Evolutionary conservation across 305 asterid species (phyloP), one percentile per base, ranked within the genome.

Genomic region (Rubia balearica): DNA sequence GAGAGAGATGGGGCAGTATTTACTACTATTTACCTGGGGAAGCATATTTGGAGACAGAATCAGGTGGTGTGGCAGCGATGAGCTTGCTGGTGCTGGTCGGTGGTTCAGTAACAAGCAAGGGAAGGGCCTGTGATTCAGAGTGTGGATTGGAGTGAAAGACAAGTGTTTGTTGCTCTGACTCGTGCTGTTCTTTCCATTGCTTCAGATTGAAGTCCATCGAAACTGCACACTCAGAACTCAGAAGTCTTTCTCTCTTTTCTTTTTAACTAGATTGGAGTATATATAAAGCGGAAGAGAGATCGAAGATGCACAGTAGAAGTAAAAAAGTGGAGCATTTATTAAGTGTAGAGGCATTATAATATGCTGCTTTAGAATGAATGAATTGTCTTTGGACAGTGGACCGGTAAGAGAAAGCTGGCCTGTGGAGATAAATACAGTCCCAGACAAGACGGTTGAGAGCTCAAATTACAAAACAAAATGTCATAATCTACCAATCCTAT

Each of bases 201-300:
- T 87, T 90, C 86, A 82, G 77, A 80, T 83, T 79, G 77, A 88
- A 87, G 84, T 87, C 97, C 97, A 90, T 88, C 60, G 76, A 53
- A 57, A 69, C 72, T 61, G 64, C 13, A 45, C 13, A 8, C 51
- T 45, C 51, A 70, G 30, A 73, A 22, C 51, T 45, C 51, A 72
- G 30, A 73, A 22, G 14, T 42, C 65, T 51, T 59, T 21, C 55
- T 30, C 41, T 56, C 41, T 61, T 63, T 24, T 10, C 9, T 60
- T 2, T 41, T 71, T 71, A 53, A 53, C 59, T 53, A 72, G 83
- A 65, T 77, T 68, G 73, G 45, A 30, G 36, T 3, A 2, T 30
- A 30, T 30, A 33, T 63, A 22, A 21, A 49, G 75, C 80, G 81
- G 79, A 80, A 68, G 85, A 74, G 65, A 74, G 81, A 2, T 19